Percentiles rank a stretch among this genome's conserved stretches.
Conservation (phyloP, 495 filamentous ascomycete genomes). For the Cladorrhinum samala region DNA sequence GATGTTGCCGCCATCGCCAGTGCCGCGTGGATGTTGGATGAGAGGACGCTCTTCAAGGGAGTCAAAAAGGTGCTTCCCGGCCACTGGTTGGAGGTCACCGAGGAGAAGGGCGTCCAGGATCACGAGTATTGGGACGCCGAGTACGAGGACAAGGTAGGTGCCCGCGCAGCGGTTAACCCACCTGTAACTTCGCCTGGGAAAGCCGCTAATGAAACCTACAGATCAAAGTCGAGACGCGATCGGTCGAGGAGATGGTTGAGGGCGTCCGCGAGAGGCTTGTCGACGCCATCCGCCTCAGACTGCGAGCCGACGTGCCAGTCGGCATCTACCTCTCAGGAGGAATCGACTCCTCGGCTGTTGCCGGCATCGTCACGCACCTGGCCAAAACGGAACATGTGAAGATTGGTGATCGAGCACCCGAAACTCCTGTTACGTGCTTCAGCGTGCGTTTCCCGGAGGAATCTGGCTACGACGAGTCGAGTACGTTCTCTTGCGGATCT, state of each 20-base stretch:
- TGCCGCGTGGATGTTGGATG: conserved; percentile 31
- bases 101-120: conserved; percentile 23
- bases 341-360: conserved; percentile 46
- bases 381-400: conserved; percentile 31
- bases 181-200: background rate
- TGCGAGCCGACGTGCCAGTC: conserved; percentile 48
- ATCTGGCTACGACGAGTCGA: conserved; percentile 42
- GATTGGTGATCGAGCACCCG: conserved; percentile 29
- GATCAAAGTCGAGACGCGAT: conserved; percentile 24
- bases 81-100: conserved; percentile 27
- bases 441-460: conserved; percentile 43
- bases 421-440: conserved; percentile 35
- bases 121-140: conserved; percentile 44
- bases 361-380: conserved; percentile 47
- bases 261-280: conserved; percentile 39
- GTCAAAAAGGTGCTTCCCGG: conserved; percentile 36
- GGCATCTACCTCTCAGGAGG: conserved; percentile 50
- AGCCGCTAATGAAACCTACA: conserved; percentile 1
- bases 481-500: conserved; percentile 20
- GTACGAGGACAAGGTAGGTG: conserved; percentile 42
- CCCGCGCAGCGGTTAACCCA: too few species aligned
- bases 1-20: conserved; percentile 37
- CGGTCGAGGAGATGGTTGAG: conserved; percentile 40
- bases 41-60: conserved; percentile 41
- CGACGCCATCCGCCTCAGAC: conserved; percentile 41